Evolutionary conservation across 78 protist genomes (phyloP), one percentile per base, ranked within the genome.

Genomic region (Paratrimastix pyriformis): DNA sequence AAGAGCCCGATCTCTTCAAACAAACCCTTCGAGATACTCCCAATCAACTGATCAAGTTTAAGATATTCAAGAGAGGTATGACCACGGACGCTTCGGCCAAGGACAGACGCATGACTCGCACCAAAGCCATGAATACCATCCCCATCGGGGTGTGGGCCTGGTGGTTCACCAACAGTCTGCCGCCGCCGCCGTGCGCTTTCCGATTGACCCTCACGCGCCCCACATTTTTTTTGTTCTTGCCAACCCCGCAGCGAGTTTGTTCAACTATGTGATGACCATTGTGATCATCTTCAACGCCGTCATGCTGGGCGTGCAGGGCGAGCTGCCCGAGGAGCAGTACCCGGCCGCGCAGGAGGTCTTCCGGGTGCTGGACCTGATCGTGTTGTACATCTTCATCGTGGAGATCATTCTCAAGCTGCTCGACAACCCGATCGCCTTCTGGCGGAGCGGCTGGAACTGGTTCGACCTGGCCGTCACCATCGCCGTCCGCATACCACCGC

Each of bases 111-210:
- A 29, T 70, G 55, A 70, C 55, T 4, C 8, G 75, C 8, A 55
- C 38, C 40, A 35, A 55, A 9, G 24, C 26, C 7, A 5, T 70
- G n/a, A 70, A 33, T 5, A 42, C 4, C n/a, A 5, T 70, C 26
- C 75, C 75, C 7, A 3, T 70, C 38, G 75, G 75, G 33, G 75
- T 70, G n/a, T 70, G 75, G 75, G 75, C 75, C 5, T 24, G 33
- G 32, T 70, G 75, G 75, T 3, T 70, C 4, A 45, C 37, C 6
- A 11, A 70, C 30, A 30, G 58, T 39, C n/a, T n/a, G n/a, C n/a
- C n/a, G n/a, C n/a, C n/a, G n/a, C n/a, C 66, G 66, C 66, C 9
- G 11, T 60, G n/a, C n/a, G n/a, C n/a, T n/a, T n/a, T n/a, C n/a
- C n/a, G n/a, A n/a, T n/a, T n/a, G n/a, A n/a, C n/a, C n/a, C n/a